These are phyloP conservation scores for Balansia obtecta DNA, from an alignment of 2,329 filamentous ascomycete species.

Conservation along the genomic window DNA sequence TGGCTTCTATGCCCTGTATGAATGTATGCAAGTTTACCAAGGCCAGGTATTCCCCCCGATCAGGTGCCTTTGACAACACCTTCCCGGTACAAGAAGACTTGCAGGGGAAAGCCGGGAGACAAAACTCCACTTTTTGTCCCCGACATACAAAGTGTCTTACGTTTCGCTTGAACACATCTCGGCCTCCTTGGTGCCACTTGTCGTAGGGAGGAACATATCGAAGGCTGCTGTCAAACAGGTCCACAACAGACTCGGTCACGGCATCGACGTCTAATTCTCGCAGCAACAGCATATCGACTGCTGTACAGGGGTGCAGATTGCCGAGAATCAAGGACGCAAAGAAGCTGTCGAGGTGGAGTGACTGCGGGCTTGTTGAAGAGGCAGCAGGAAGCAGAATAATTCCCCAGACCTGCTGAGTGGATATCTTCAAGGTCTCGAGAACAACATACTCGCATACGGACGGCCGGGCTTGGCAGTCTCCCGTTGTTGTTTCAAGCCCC, in stretches of 20 bases:
- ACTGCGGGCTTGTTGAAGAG: neutral
- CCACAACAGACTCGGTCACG: slow-evolving; percentile 7
- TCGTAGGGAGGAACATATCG: slow-evolving; percentile 13
- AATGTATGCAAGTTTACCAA: slow-evolving; percentile 19
- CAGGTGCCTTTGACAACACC: slow-evolving; percentile 19
- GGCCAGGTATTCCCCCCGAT: slow-evolving; percentile 23
- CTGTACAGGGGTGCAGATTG: neutral
- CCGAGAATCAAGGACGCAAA: slow-evolving; percentile 5
- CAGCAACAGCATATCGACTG: neutral
- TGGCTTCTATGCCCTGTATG: slow-evolving; percentile 14
- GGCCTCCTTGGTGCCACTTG: slow-evolving; percentile 12
- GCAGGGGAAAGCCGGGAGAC: slow-evolving; percentile 27
- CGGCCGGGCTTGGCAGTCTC: neutral
- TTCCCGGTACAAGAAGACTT: slow-evolving; percentile 25
- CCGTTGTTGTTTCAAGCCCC: neutral
- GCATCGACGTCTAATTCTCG: neutral
- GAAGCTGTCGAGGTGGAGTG: slow-evolving; percentile 3
- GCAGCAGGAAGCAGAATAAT: slow-evolving; percentile 1
- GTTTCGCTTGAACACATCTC: slow-evolving; percentile 11
- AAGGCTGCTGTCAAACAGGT: slow-evolving; percentile 14
- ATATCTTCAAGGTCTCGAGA: neutral
- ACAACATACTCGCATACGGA: neutral
- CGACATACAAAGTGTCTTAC: slow-evolving; percentile 14
- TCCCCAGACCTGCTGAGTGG: slow-evolving; percentile 1
- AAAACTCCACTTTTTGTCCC: slow-evolving; percentile 14